Evolutionary conservation across 257 asterid genomes (phyloP).

Genomic region (Ilex aquifolium): DNA sequence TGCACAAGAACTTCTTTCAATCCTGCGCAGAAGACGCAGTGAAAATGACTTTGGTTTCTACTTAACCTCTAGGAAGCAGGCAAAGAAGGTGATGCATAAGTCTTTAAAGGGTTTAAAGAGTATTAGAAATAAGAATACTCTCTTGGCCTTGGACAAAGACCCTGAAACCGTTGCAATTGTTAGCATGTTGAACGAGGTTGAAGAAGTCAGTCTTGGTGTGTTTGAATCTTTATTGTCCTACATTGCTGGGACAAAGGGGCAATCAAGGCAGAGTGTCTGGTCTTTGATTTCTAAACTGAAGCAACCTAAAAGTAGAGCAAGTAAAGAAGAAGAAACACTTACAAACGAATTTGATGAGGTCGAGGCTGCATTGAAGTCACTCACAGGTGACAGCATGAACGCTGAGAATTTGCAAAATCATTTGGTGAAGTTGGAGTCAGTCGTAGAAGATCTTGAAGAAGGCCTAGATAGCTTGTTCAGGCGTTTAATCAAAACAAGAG

Average conservation of each 20-base stretch:
- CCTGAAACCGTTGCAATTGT: conserved; percentile 23
- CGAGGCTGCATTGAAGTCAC: no score
- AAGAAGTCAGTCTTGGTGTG: conserved; percentile 15
- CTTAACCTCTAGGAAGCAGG: conserved; percentile 13
- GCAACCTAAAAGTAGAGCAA: no score
- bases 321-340: no score
- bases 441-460: no score
- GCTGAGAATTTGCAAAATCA: no score
- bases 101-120: conserved; percentile 18
- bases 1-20: conserved; percentile 23
- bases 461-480: no score
- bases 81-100: conserved; percentile 29
- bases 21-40: conserved; percentile 26
- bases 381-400: no score
- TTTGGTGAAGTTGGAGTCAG: no score
- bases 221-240: conserved; percentile 24
- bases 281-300: conserved; percentile 10
- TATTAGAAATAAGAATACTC: conserved; percentile 4
- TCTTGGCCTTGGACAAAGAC: conserved; percentile 1
- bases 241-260: conserved; percentile 14
- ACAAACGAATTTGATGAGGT: no score
- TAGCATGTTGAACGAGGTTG: conserved; percentile 21
- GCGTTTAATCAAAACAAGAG: no score
- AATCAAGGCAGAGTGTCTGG: conserved; percentile 23
- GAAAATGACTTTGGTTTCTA: conserved; percentile 10